These are phyloP conservation scores for Pachyrhizus erosus DNA, from an alignment of 306 rosid genomes.

Conservation along the genomic window DNA sequence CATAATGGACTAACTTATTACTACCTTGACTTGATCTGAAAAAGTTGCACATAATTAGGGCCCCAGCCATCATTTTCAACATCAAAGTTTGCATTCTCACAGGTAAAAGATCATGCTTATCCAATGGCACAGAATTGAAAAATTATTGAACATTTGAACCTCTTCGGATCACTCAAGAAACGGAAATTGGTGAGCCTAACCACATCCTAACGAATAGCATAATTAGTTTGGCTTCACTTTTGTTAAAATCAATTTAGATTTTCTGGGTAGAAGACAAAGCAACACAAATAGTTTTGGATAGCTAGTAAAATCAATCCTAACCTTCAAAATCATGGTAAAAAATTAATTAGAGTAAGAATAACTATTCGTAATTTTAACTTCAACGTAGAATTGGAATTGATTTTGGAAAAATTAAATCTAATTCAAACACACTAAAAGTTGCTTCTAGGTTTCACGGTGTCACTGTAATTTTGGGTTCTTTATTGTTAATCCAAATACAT, in stretches of 20 bases:
- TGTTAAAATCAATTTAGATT: neutral
- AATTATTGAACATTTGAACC: conserved; percentile 53
- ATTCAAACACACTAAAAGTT: too few species aligned
- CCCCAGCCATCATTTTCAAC: conserved; percentile 40
- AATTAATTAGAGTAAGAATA: too few species aligned
- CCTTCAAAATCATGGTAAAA: too few species aligned
- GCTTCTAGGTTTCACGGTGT: neutral
- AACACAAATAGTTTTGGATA: too few species aligned
- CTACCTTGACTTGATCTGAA: conserved; percentile 45
- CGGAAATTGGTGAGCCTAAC: conserved; percentile 33
- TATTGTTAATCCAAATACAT: neutral
- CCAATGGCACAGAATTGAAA: conserved; percentile 27
- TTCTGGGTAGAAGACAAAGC: too few species aligned
- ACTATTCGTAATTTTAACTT: too few species aligned
- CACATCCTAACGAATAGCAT: neutral
- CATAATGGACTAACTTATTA: conserved; percentile 45
- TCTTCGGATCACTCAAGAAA: conserved; percentile 30
- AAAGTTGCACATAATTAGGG: conserved; percentile 33
- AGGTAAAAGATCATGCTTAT: conserved; percentile 10
- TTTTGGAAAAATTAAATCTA: too few species aligned
- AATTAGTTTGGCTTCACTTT: neutral
- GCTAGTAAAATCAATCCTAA: too few species aligned
- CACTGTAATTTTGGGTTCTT: neutral
- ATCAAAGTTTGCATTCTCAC: conserved; percentile 15
- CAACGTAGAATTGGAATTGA: too few species aligned